These are phyloP conservation scores for Fusarium transvaalense DNA, from an alignment of 2,329 filamentous ascomycete genomes.

Conservation along the genomic window DNA sequence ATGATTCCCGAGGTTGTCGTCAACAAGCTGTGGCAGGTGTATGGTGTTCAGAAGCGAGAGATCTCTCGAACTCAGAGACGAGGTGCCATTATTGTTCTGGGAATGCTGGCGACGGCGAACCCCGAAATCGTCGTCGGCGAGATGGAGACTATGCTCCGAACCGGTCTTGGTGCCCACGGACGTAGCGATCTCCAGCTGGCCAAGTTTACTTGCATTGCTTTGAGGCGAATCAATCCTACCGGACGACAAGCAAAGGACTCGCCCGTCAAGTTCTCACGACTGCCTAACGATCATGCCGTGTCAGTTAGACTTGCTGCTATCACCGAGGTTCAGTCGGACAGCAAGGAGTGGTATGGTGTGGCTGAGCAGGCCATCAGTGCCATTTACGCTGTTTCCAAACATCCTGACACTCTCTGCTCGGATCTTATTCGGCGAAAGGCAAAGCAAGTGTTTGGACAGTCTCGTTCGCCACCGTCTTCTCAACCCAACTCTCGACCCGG, in stretches of 20 bases:
- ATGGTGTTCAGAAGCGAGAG: constrained; percentile 91
- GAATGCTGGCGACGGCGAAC: constrained; percentile 94
- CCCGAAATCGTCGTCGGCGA: constrained; percentile 94
- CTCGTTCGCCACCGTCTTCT: constrained; percentile 56
- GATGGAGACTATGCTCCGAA: constrained; percentile 93
- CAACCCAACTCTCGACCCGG: constrained; percentile 63
- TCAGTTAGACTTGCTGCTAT: constrained; percentile 84
- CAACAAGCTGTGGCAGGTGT: constrained; percentile 96
- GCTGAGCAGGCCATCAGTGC: constrained; percentile 96
- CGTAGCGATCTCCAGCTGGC: constrained; percentile 87
- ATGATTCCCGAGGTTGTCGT: constrained; percentile 88
- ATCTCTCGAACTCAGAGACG: constrained; percentile 92
- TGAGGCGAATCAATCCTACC: constrained; percentile 88
- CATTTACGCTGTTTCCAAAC: constrained; percentile 93
- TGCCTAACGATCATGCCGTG: constrained; percentile 93
- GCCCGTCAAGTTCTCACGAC: constrained; percentile 75
- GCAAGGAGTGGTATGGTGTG: constrained; percentile 95
- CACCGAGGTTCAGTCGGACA: constrained; percentile 86
- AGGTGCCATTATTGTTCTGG: constrained; percentile 94
- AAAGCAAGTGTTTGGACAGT: constrained; percentile 76
- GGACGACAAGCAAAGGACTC: constrained; percentile 84
- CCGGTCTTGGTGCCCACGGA: constrained; percentile 85
- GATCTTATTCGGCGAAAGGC: constrained; percentile 91
- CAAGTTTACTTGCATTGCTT: constrained; percentile 94
- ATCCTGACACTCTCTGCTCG: constrained; percentile 92